These are phyloP conservation scores for Myxozyma neglecta DNA, from an alignment of 805 yeast genomes.

Conservation along the genomic window DNA sequence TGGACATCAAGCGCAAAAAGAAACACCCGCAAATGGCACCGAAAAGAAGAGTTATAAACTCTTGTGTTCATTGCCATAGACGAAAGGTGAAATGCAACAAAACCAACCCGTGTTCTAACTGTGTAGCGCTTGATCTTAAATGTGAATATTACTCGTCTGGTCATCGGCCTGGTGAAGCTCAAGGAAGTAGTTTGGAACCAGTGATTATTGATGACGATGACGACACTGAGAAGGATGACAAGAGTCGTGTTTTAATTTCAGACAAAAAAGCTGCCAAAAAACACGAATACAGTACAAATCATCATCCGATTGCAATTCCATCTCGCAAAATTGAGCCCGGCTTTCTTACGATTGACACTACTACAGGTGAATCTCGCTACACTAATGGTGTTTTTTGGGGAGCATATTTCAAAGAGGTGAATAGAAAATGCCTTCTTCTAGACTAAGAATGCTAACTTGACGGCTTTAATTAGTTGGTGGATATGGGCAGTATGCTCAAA, in stretches of 20 bases:
- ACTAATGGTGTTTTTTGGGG: conserved; percentile 29
- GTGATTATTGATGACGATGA: not conserved
- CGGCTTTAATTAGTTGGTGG: conserved; percentile 6
- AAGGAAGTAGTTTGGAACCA: not conserved
- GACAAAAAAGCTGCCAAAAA: not conserved
- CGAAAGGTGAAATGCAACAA: conserved; percentile 25
- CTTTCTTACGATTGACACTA: conserved; percentile 14
- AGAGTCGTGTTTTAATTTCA: not conserved
- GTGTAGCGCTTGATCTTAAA: conserved; percentile 9
- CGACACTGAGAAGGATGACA: not conserved
- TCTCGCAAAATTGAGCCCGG: conserved; percentile 14
- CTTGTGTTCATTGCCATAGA: conserved; percentile 19
- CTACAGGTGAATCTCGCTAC: conserved; percentile 18
- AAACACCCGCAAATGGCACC: conserved; percentile 13
- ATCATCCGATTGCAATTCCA: not conserved
- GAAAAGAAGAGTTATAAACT: conserved; percentile 10
- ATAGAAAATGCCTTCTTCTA: not conserved
- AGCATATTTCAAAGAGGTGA: conserved; percentile 27
- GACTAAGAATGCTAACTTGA: not conserved
- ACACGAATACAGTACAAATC: not conserved
- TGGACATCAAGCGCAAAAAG: conserved; percentile 4
- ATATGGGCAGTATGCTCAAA: conserved; percentile 16
- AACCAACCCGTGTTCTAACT: conserved; percentile 17
- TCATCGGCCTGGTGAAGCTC: not conserved
- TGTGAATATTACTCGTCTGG: conserved; percentile 13